Evolutionary conservation across 805 yeast genomes (phyloP).

Genomic region (Saturnispora sekii): DNA sequence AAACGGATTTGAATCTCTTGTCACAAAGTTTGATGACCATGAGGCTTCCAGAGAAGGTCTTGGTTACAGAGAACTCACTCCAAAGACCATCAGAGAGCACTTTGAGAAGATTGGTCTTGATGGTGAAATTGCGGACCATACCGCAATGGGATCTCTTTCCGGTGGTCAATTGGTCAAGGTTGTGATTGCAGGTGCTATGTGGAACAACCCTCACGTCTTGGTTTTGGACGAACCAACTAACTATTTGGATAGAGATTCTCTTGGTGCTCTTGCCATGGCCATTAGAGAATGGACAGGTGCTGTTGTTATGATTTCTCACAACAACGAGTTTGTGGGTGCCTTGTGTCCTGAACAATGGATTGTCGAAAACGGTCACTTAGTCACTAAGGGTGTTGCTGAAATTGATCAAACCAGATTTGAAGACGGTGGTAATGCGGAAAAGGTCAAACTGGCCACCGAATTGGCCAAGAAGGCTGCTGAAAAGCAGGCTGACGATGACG

Average conservation of each 20-base stretch:
- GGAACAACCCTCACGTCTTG: constrained; percentile 96
- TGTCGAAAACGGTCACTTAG: constrained; percentile 85
- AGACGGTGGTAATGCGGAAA: constrained; percentile 49
- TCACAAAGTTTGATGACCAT: constrained; percentile 96
- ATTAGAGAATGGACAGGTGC: constrained; percentile 98
- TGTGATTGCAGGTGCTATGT: constrained; percentile 98
- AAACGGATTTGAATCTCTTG: constrained; percentile 81
- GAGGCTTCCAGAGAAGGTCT: constrained; percentile 99
- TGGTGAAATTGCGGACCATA: constrained; percentile 97
- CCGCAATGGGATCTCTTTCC: constrained; percentile 91
- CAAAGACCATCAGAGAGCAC: constrained; percentile 89
- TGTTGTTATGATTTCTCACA: constrained; percentile 97
- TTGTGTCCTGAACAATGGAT: constrained; percentile 98
- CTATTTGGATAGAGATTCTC: constrained; percentile 93
- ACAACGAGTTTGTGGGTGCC: constrained; percentile 94
- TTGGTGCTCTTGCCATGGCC: constrained; percentile 96
- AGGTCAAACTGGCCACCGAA: constrained; percentile 35
- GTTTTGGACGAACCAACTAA: constrained; percentile 98
- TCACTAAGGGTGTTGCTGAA: constrained; percentile 68
- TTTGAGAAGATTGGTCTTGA: constrained; percentile 96
- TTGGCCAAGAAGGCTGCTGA: constrained; percentile 38
- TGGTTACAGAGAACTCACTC: constrained; percentile 90
- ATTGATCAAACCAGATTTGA: constrained; percentile 76
- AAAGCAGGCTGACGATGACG: constrained; percentile 58
- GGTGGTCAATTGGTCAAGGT: constrained; percentile 98